Percentiles rank a stretch among this genome's conserved stretches.
These are phyloP conservation scores for Urochloa ruziziensis DNA, from an alignment of 176 grass and related monocot species.

Conservation along the genomic window DNA sequence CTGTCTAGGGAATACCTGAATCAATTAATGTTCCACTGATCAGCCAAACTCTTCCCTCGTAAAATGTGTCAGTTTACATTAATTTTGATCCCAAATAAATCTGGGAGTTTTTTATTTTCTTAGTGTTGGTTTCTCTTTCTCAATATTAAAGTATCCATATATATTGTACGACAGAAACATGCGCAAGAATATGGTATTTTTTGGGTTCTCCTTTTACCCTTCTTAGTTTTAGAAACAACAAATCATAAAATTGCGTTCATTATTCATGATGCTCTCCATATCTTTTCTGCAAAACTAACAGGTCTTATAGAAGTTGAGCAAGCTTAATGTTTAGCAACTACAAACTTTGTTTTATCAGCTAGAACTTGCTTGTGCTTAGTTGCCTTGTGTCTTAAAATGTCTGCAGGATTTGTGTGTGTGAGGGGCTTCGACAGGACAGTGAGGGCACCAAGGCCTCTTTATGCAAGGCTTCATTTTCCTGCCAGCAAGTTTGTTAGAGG, in stretches of 20 bases:
- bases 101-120: neutral
- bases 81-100: neutral
- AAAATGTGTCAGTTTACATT: neutral
- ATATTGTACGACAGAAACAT: neutral
- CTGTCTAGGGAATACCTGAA: neutral
- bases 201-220: neutral
- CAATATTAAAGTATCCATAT: neutral
- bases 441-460: slow-evolving; percentile 64
- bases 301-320: neutral
- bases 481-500: slow-evolving; percentile 48
- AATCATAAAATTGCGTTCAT: neutral
- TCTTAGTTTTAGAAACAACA: neutral
- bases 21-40: neutral
- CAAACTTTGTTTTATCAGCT: neutral
- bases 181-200: neutral
- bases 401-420: slow-evolving; percentile 62
- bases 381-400: neutral
- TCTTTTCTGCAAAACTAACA: neutral
- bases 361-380: neutral
- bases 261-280: neutral
- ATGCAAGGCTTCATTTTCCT: slow-evolving; percentile 65
- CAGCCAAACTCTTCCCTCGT: neutral
- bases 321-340: neutral
- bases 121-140: neutral
- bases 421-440: slow-evolving; percentile 61